Percentiles rank a stretch among this genome's conserved stretches.
phyloP scores from a whole-genome alignment of 371 early-diverging fungal species.

The Rhizomucor pusillus region DNA sequence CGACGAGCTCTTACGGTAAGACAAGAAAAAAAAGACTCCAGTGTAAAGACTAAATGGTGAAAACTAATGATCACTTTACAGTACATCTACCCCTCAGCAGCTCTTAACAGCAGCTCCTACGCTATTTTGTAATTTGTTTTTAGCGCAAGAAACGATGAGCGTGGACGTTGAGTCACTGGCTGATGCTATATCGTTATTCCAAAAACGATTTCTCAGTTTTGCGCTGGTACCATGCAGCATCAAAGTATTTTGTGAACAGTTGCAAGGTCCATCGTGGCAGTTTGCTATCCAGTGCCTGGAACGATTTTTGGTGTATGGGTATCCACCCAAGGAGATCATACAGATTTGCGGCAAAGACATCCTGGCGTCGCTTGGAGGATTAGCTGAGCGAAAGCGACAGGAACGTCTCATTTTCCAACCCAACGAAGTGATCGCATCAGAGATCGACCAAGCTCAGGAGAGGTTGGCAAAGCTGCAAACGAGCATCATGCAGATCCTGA shows the following conservation, averaged over 20 bases:
- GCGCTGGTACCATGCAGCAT: conserved; percentile 22
- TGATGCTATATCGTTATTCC: conserved; percentile 32
- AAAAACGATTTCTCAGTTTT: conserved; percentile 33
- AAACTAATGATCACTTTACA: conserved; percentile 3
- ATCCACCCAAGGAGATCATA: conserved; percentile 16
- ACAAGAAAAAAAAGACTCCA: too few relatives aligned
- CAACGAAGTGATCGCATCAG: neutral
- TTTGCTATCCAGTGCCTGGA: conserved; percentile 23
- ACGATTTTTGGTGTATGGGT: conserved; percentile 11
- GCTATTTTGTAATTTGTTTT: conserved; percentile 25
- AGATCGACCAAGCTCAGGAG: conserved; percentile 1
- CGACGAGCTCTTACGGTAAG: conserved; percentile 30
- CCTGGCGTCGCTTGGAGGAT: conserved; percentile 12
- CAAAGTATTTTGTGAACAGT: conserved; percentile 25
- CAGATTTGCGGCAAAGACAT: conserved; percentile 17
- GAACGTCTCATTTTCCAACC: conserved; percentile 1
- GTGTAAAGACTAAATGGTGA: too few relatives aligned
- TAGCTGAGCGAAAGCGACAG: conserved; percentile 13
- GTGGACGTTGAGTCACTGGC: conserved; percentile 20
- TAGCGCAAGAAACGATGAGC: conserved; percentile 19
- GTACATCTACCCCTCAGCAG: conserved; percentile 26
- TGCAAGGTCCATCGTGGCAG: conserved; percentile 16
- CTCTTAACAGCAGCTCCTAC: conserved; percentile 32
- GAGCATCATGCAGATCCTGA: conserved; percentile 12
- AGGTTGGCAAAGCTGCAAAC: neutral